Percentiles rank a stretch among this genome's conserved stretches.
These are phyloP conservation scores for Cercospora sojina DNA, from an alignment of 2,329 filamentous ascomycete genomes.

Conservation along the genomic window DNA sequence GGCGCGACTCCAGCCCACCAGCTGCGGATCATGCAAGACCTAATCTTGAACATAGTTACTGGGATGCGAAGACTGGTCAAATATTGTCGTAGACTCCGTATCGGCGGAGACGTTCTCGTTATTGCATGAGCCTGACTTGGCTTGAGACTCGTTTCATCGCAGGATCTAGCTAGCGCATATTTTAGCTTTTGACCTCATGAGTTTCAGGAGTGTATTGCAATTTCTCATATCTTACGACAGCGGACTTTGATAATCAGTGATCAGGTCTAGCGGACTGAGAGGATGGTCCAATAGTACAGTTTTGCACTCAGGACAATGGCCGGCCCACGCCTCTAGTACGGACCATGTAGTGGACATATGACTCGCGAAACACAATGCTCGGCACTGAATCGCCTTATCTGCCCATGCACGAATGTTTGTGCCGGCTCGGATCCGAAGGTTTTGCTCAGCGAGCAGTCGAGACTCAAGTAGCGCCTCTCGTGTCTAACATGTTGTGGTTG, in stretches of 20 bases:
- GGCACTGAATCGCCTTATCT: not conserved
- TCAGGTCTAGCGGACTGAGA: not conserved
- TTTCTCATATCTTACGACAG: not conserved
- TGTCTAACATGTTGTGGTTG: not conserved
- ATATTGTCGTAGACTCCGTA: not conserved
- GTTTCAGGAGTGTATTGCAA: not conserved
- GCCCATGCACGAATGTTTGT: not conserved
- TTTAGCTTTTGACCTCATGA: not conserved
- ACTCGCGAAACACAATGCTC: not conserved
- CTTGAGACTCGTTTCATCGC: not conserved
- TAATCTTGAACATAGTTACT: not conserved
- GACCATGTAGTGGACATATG: not conserved
- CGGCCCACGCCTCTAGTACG: not conserved
- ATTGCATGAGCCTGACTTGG: conserved; percentile 13
- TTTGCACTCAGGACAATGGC: not conserved
- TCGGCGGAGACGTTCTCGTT: not conserved
- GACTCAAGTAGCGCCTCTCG: not conserved
- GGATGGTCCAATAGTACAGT: not conserved
- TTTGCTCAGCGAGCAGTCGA: not conserved
- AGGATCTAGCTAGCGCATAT: not conserved
- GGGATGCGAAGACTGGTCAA: not conserved
- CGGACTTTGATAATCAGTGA: not conserved
- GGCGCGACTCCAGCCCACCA: not conserved
- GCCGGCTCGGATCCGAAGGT: not conserved
- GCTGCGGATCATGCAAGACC: not conserved